Evolutionary conservation across 139 green algal genomes (phyloP), one percentile per base, ranked within the genome.

Genomic region (Edaphochlamys debaryana): DNA sequence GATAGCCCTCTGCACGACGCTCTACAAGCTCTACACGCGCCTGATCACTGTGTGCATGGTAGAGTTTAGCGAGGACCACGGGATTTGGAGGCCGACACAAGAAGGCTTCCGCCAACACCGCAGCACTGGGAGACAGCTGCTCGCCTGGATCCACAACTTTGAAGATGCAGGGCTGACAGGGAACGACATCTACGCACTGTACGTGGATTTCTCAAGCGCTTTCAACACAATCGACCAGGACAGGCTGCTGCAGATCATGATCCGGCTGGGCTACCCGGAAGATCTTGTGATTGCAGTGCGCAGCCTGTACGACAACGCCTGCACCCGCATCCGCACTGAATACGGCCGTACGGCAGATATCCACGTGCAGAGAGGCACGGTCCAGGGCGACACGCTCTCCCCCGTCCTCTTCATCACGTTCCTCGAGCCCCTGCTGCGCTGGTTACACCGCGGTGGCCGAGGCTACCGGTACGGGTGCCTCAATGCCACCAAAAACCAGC

Each of bases 21-120:
- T 90, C 1, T 90, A 90, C 77, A 92, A 90, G n/a, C 40, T 92
- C 0, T 92, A 85, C 84, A 92, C 86, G 0, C 56, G 80, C 32
- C 68, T 90, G 30, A 60, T 87, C 22, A 87, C 80, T 0, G 8
- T 58, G 8, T 58, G 69, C 25, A 74, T 90, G 3, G 42, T 27
- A 2, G 69, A 82, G 22, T 73, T 75, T 48, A 38, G 1, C 2
- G 3, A 56, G n/a, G 48, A 9, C 67, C 32, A 79, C 29, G 4
- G 50, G 36, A 7, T 37, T n/a, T n/a, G n/a, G n/a, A n/a, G n/a
- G 40, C 4, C 70, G 67, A 30, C 30, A 77, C 4, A 45, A 41
- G 4, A 66, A 62, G 30, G 30, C 42, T 13, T 2, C 6, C 1
- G 11, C 36, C 34, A n/a, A 42, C 1, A 52, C 25, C 52, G 63